Conservation (phyloP, 768 basidiomycete genomes). For the Leccinum obscurum region DNA sequence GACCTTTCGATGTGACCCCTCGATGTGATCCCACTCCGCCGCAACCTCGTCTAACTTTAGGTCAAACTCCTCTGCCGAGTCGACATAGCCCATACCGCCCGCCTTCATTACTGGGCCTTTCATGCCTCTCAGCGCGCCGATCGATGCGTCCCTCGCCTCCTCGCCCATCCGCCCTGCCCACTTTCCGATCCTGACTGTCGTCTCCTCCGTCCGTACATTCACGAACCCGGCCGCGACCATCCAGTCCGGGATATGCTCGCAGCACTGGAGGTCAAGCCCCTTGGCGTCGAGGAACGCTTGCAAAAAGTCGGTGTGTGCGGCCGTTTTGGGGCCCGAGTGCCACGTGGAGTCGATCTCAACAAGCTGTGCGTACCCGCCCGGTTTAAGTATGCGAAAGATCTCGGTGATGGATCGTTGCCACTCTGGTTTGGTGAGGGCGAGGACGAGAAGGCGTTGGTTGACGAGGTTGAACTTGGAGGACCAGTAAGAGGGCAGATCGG, state of each 20-base stretch:
- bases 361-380: constrained; percentile 34
- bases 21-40: constrained; percentile 24
- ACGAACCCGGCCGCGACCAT: constrained; percentile 6
- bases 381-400: constrained; percentile 31
- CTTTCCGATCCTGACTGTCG: constrained; percentile 15
- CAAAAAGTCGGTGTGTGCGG: constrained; percentile 9
- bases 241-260: constrained; percentile 12
- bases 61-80: constrained; percentile 21
- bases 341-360: constrained; percentile 24
- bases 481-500: constrained; percentile 30
- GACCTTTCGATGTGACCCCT: constrained; percentile 10
- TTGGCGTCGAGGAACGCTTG: constrained; percentile 11
- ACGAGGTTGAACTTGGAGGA: constrained; percentile 30
- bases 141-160: constrained; percentile 20
- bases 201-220: constrained; percentile 13
- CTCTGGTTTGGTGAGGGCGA: constrained; percentile 25
- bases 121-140: constrained; percentile 22
- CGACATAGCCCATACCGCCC: constrained; percentile 22
- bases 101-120: constrained; percentile 24
- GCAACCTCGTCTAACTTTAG: constrained; percentile 14
- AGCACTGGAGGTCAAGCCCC: constrained; percentile 12
- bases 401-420: constrained; percentile 27
- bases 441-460: constrained; percentile 34
- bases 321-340: constrained; percentile 14
- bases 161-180: constrained; percentile 22